Base-by-base conservation (phyloP, 2,329 filamentous ascomycete species). In the Hypoxylon sp. region DNA sequence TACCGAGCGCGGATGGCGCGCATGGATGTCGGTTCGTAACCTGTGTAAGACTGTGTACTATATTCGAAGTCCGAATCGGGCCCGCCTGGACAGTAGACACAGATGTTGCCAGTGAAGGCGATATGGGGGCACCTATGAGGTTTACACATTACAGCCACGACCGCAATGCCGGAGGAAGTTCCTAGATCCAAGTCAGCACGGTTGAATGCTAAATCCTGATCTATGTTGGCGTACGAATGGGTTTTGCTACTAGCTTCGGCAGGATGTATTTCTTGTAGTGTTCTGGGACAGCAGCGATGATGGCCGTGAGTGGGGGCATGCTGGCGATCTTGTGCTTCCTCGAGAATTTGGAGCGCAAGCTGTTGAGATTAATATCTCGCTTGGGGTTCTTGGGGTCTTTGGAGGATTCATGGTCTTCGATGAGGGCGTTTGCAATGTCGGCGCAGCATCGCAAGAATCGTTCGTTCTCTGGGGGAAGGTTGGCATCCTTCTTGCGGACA, bases 251-350 rank as follows among this genome's bases (percentile, higher is more conserved):
- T 67, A 99, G 84, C 80, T 97, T 97, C 18, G 94, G 96, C 67
- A 98, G 81, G 66, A 99, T 97, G 75, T 98, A 98, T 82, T 98
- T 99, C 84, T 98, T 99, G 82, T 98, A 97, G 78, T 98, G 94
- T 78, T 99, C 96, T n/a, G 96, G 96, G 33, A 99, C 95, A 8
- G 96, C 96, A 57, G 96, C 93, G 76, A 99, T 98, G 76, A 99
- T 99, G 64, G 96, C 95, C 7, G 95, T 98, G 69, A 99, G 83
- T 24, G 96, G 93, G 30, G 96, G 96, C 72, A 97, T 92, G 66
- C 89, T 93, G 78, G 89, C 91, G 65, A 99, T 83, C 77, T 89
- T 91, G 82, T 98, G 93, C 82, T 97, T 98, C 82, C 96, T 97
- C 46, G 96, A 88, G 67, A 97, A 88, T 76, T 94, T 94, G 57